phyloP scores from a whole-genome alignment of 2,329 filamentous ascomycete species.

The Clonostachys sp. region DNA sequence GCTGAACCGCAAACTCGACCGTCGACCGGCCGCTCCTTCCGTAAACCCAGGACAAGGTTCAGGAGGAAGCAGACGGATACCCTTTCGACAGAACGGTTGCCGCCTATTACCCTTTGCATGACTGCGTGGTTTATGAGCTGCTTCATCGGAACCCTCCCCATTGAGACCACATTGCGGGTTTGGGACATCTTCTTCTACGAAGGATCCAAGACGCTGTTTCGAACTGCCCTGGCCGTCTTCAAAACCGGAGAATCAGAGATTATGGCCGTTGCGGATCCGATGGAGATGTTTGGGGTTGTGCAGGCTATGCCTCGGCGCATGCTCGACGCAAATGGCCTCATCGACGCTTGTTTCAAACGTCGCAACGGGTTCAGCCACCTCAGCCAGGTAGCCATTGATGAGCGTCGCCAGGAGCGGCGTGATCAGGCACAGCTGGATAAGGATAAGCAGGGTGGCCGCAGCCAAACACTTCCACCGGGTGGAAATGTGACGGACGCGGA shows the following conservation, averaged over 20 bases:
- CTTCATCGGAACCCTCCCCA: constrained; percentile 87
- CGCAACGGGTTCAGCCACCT: constrained; percentile 78
- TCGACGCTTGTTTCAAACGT: constrained; percentile 79
- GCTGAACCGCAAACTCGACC: constrained; percentile 25
- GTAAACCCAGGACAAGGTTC: constrained; percentile 29
- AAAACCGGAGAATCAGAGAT: constrained; percentile 82
- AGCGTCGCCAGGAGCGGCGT: constrained; percentile 65
- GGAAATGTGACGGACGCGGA: constrained; percentile 22
- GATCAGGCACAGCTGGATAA: constrained; percentile 42
- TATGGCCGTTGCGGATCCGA: constrained; percentile 73
- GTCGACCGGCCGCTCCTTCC: constrained; percentile 25
- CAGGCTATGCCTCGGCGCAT: constrained; percentile 79
- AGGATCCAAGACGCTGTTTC: constrained; percentile 88
- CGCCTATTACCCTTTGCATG: constrained; percentile 87
- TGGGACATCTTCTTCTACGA: constrained; percentile 98
- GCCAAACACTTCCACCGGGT: constrained; percentile 16
- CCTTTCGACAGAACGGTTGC: constrained; percentile 54
- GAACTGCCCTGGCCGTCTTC: constrained; percentile 86
- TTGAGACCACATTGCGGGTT: constrained; percentile 85
- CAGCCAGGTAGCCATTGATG: constrained; percentile 77
- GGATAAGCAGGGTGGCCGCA: constrained; percentile 8
- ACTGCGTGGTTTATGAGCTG: constrained; percentile 98
- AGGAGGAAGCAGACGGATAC: constrained; percentile 30
- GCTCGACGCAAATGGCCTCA: constrained; percentile 74
- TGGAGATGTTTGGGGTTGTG: constrained; percentile 94